Evolutionary conservation across 768 basidiomycete species (phyloP).

Genomic region (Trametes meyenii): DNA sequence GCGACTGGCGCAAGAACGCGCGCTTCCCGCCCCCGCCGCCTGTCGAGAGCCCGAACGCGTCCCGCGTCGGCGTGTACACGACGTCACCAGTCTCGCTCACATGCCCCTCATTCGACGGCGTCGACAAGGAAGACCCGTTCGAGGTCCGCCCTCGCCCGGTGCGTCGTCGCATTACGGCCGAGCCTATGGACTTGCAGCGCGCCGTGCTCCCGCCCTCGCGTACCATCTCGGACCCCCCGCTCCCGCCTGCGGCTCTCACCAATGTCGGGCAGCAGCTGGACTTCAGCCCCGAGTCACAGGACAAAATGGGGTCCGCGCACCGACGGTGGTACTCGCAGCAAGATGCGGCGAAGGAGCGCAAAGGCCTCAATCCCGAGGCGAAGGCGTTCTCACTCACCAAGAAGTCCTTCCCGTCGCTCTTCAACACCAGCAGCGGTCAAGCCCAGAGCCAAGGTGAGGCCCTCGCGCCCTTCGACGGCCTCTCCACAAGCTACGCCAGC

Average conservation of each 20-base stretch:
- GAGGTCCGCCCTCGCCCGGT: slow-evolving; percentile 44
- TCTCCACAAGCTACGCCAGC: not conserved
- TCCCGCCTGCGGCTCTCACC: slow-evolving; percentile 10
- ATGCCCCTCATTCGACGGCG: slow-evolving; percentile 31
- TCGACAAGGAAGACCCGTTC: slow-evolving; percentile 49
- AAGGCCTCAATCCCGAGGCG: slow-evolving; percentile 82
- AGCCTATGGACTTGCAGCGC: slow-evolving; percentile 30
- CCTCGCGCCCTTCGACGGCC: slow-evolving; percentile 25
- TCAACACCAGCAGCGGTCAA: slow-evolving; percentile 4
- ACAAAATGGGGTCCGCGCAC: slow-evolving; percentile 39
- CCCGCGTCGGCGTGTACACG: slow-evolving; percentile 27
- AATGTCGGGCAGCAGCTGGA: not conserved
- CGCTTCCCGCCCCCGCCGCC: slow-evolving; percentile 27
- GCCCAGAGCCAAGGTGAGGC: not conserved
- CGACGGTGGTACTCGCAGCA: slow-evolving; percentile 52
- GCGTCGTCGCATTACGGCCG: slow-evolving; percentile 33
- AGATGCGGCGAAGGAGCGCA: slow-evolving; percentile 53
- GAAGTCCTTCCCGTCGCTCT: slow-evolving; percentile 26
- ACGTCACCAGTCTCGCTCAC: slow-evolving; percentile 47
- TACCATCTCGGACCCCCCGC: slow-evolving; percentile 27
- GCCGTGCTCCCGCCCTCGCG: slow-evolving; percentile 23
- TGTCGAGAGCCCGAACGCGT: slow-evolving; percentile 29
- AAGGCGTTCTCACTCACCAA: slow-evolving; percentile 66
- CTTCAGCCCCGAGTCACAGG: slow-evolving; percentile 20
- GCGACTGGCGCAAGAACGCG: slow-evolving; percentile 49